Evolutionary conservation across 805 yeast genomes (phyloP).

Genomic region (Starmerella powellii): DNA sequence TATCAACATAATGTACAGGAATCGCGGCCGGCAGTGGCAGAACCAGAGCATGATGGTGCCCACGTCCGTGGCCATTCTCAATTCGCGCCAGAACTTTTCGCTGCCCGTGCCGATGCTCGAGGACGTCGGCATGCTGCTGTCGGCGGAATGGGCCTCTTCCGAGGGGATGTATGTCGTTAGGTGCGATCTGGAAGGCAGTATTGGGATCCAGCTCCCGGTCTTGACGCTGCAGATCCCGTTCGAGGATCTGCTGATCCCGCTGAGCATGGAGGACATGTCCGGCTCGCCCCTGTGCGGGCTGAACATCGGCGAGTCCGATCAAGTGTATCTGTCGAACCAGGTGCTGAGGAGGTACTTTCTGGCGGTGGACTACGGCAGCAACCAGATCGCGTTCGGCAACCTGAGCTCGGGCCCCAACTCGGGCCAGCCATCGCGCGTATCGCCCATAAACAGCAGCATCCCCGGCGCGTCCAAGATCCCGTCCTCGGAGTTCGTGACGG

Average conservation of each 20-base stretch:
- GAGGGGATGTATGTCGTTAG: slow-evolving; percentile 6
- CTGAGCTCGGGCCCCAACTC: not conserved
- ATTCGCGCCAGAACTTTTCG: slow-evolving; percentile 7
- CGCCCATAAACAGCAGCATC: not conserved
- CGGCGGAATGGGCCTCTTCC: slow-evolving; percentile 9
- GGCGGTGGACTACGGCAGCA: slow-evolving; percentile 10
- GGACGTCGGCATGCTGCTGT: slow-evolving; percentile 2
- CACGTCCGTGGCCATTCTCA: slow-evolving; percentile 5
- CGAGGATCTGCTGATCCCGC: slow-evolving; percentile 1
- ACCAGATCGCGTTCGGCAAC: slow-evolving; percentile 9
- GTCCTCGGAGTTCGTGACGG: too few relatives aligned
- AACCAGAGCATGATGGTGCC: not conserved
- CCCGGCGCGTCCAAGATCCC: not conserved
- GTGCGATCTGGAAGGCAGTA: slow-evolving; percentile 5
- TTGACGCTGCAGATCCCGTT: not conserved
- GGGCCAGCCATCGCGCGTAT: not conserved
- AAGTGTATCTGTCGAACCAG: slow-evolving; percentile 9
- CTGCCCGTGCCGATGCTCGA: slow-evolving; percentile 7
- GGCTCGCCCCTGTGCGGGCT: slow-evolving; percentile 11
- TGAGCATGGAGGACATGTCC: not conserved
- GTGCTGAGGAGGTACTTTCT: slow-evolving; percentile 10
- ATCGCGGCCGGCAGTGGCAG: not conserved
- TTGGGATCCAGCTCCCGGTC: not conserved
- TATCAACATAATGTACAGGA: not conserved
- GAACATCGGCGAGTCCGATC: slow-evolving; percentile 5